Evolutionary conservation across 1,284 basidiomycete genomes (phyloP), one percentile per base, ranked within the genome.

Genomic region (Fomitiporia mediterranea): DNA sequence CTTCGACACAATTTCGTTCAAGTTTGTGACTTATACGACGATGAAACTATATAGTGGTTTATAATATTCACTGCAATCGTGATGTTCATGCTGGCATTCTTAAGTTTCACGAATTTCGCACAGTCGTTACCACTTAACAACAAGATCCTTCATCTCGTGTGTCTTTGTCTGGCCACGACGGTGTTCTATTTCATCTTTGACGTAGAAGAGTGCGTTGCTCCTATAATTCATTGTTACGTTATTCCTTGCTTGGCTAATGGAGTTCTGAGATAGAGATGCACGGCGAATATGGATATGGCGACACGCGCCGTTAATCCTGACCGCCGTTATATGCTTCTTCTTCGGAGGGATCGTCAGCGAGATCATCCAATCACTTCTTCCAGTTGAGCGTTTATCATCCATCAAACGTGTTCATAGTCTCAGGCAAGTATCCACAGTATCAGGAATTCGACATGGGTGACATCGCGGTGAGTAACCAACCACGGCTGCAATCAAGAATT

Each of bases 101-200:
- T 91, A 8, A 87, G 89, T 2, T 83, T 91, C 69, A 87, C 89
- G 23, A 80, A 87, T 68, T 73, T 86, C 61, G 74, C 82, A 17
- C 74, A 75, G 58, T 70, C 80, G 3, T 68, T 93, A 8, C 87
- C 87, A 0, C 67, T 94, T 15, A 90, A 89, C 67, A 88, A 90
- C 79, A 93, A 94, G 71, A 65, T 94, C 11, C 71, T 94, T 27
- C 93, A 92, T 66, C 93, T 95, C 67, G 65, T 91, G 21, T 91
- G 89, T 68, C 86, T 96, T 63, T 76, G 76, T 58, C 60, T 89
- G 28, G 89, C 91, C 0, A 93, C 91, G 0, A 82, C 73, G 4
- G 78, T 92, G 4, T 94, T 94, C 70, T 95, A 92, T 69, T 89
- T 90, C 65, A 91, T 94, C 48, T 83, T 90, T 58, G 90, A 92